phyloP scores from a whole-genome alignment of 163 green algal genomes.

The Prototheca wickerhamii region DNA sequence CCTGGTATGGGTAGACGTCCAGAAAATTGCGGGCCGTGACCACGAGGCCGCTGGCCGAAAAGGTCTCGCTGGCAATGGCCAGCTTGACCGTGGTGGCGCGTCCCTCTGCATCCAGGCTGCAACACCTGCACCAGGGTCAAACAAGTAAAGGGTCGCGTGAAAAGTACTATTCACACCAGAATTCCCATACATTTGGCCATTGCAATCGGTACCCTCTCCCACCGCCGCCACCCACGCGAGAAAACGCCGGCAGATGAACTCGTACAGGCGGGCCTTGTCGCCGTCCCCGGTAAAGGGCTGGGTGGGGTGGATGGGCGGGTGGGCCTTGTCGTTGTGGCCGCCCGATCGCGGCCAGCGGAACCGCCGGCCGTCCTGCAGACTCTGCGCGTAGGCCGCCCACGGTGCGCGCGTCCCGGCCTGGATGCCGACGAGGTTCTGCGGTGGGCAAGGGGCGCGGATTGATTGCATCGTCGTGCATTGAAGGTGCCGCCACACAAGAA shows the following conservation, averaged over 20 bases:
- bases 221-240: slow-evolving; percentile 63
- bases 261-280: slow-evolving; percentile 78
- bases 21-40: slow-evolving; percentile 87
- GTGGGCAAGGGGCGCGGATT: neutral
- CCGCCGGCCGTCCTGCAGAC: neutral
- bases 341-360: slow-evolving; percentile 15
- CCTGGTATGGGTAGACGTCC: slow-evolving; percentile 84
- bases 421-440: neutral
- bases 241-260: slow-evolving; percentile 91
- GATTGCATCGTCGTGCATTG: too few relatives aligned
- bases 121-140: slow-evolving; percentile 28
- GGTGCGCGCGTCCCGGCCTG: neutral
- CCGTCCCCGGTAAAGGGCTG: slow-evolving; percentile 22
- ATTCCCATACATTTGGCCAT: too few relatives aligned
- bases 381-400: slow-evolving; percentile 28
- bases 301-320: slow-evolving; percentile 88
- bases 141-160: too few relatives aligned
- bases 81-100: slow-evolving; percentile 72
- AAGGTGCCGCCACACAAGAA: too few relatives aligned
- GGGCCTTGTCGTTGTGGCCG: slow-evolving; percentile 73
- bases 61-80: slow-evolving; percentile 66
- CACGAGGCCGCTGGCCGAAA: slow-evolving; percentile 71
- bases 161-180: too few relatives aligned
- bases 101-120: slow-evolving; percentile 68
- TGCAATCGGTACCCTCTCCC: too few relatives aligned